Base-by-base conservation (phyloP, 352 stramenopile genomes). In the Pythium scleroteichum region DNA sequence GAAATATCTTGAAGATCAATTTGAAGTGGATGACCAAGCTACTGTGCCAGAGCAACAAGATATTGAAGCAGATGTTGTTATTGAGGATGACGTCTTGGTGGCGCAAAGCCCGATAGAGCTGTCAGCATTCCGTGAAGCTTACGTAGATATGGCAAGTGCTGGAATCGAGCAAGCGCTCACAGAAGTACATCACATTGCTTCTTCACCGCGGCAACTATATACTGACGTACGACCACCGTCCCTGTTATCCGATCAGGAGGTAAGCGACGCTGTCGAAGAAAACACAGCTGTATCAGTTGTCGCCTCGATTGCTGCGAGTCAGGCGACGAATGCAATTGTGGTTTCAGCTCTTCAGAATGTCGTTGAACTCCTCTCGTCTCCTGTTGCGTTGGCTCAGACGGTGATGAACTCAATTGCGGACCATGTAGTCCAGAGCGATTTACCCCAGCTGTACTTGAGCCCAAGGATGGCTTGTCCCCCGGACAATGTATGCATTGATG, bases 271-370 rank as follows among this genome's bases (percentile, higher is more conserved):
- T 23, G 26, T 29, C 17, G 13, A n/a, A 46, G n/a, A n/a, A n/a
- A n/a, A n/a, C n/a, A n/a, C n/a, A n/a, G n/a, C n/a, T 9, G 9
- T 66, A 13, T 69, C 39, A 33, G 58, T 59, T 33, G 56, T 54
- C 29, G 58, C 41, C 24, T 59, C 63, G 0, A 63, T 69, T 29
- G 54, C 59, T 23, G 46, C 58, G 12, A 46, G 54, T 24, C 39
- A 54, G 19, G 59, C 64, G 8, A 68, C 64, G 19, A 67, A 61
- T 39, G 60, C 55, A n/a, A 71, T 75, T 27, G 59, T 75, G 12
- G n/a, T 72, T 5, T 32, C 59, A 16, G 68, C 59, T 29, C 51
- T 75, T 16, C 64, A 72, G 20, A 66, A 59, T 38, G 52, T 75
- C 13, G 47, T 75, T 22, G 42, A 62, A 20, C 35, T 62, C 7